phyloP scores from a whole-genome alignment of 306 rosid species.

The Cicer cuneatum region DNA sequence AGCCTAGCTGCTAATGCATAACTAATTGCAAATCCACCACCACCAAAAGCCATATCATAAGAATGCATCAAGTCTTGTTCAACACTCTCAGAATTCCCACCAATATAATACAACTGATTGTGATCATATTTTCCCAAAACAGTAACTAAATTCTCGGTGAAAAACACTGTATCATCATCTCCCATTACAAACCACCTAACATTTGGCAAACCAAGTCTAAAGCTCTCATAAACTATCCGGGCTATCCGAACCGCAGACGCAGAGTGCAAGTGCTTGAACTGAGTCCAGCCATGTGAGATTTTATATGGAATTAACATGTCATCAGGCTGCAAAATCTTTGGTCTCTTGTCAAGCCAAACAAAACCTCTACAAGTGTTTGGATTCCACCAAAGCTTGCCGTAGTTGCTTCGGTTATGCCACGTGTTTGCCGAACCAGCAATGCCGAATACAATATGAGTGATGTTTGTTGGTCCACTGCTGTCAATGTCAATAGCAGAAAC shows the following conservation, averaged over 20 bases:
- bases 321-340: not conserved
- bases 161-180: slow-evolving; percentile 91
- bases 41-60: slow-evolving; percentile 94
- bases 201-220: slow-evolving; percentile 62
- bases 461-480: slow-evolving; percentile 57
- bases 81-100: slow-evolving; percentile 92
- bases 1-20: slow-evolving; percentile 79
- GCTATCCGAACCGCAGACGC: slow-evolving; percentile 83
- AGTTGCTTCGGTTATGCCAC: slow-evolving; percentile 67
- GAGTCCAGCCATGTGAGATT: slow-evolving; percentile 65
- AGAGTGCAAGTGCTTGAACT: slow-evolving; percentile 60
- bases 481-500: not conserved
- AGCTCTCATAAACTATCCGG: slow-evolving; percentile 76
- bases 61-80: slow-evolving; percentile 83
- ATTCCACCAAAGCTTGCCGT: slow-evolving; percentile 77
- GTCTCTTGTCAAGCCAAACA: slow-evolving; percentile 77
- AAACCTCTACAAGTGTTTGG: slow-evolving; percentile 65
- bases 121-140: slow-evolving; percentile 79
- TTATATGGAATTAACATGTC: slow-evolving; percentile 51
- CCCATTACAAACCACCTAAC: slow-evolving; percentile 99
- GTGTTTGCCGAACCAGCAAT: slow-evolving; percentile 73
- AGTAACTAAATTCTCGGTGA: slow-evolving; percentile 72
- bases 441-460: slow-evolving; percentile 84
- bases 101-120: slow-evolving; percentile 70
- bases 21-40: slow-evolving; percentile 91